Conservation (phyloP, 2,329 filamentous ascomycete genomes). For the Sporothrix schenckii region DNA sequence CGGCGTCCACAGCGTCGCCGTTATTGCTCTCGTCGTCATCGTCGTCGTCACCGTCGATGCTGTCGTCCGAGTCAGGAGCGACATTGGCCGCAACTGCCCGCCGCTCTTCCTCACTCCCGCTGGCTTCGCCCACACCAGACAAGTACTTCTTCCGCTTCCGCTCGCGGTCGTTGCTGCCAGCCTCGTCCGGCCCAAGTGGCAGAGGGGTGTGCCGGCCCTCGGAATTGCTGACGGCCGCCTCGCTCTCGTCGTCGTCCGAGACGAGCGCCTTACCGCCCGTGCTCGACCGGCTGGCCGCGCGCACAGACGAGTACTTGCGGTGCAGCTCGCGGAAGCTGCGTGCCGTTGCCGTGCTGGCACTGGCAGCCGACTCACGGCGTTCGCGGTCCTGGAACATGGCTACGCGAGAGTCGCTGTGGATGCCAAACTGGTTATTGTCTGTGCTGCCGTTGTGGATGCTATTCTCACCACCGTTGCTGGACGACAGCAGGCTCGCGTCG, state of each 20-base stretch:
- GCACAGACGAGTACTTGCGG: slow-evolving; percentile 60
- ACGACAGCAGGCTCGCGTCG: slow-evolving; percentile 12
- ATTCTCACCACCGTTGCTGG: slow-evolving; percentile 14
- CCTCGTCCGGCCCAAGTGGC: slow-evolving; percentile 50
- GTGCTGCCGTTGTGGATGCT: neutral
- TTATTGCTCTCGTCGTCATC: slow-evolving; percentile 39
- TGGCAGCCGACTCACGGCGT: slow-evolving; percentile 64
- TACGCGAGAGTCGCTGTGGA: slow-evolving; percentile 53
- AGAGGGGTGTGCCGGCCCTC: slow-evolving; percentile 61
- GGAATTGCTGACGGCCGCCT: slow-evolving; percentile 62
- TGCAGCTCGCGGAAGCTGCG: slow-evolving; percentile 66
- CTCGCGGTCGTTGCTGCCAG: slow-evolving; percentile 39
- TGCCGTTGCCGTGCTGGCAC: slow-evolving; percentile 67
- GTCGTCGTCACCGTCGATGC: slow-evolving; percentile 42
- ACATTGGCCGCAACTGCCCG: slow-evolving; percentile 33
- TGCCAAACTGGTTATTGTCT: slow-evolving; percentile 2
- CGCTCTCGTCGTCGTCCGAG: slow-evolving; percentile 62
- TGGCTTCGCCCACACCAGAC: slow-evolving; percentile 31
- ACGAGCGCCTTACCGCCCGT: slow-evolving; percentile 37
- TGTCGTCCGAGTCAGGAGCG: slow-evolving; percentile 37
- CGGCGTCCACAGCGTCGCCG: slow-evolving; percentile 37
- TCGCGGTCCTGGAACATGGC: slow-evolving; percentile 52
- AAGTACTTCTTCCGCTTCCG: slow-evolving; percentile 34
- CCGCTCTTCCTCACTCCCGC: slow-evolving; percentile 30
- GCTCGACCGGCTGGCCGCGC: slow-evolving; percentile 47